Evolutionary conservation across 345 rosid species (phyloP), one percentile per base, ranked within the genome.

Genomic region (Sonneratia alba): DNA sequence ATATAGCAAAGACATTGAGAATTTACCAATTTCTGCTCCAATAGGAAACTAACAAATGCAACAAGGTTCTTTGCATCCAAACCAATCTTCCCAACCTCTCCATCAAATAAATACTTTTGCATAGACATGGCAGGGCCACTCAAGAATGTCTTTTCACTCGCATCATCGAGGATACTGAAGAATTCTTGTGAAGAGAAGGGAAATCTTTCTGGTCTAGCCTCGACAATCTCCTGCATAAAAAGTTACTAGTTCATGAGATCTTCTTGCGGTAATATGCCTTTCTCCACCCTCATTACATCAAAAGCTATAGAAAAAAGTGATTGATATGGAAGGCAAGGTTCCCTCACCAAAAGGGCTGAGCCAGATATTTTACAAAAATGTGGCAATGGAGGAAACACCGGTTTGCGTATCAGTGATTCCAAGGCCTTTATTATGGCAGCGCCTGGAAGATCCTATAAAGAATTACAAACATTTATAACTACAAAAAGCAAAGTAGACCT

Each of bases 121-220:
- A 96, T 84, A 77, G 85, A 81, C 27, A 77, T 78, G 66, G 93
- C 88, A 61, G 89, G 76, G 67, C 89, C 91, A 79, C 79, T 76
- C 43, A 95, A 82, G 77, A 95, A 95, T 69, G 93, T 92, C 64
- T 82, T 90, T 81, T 95, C 99, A 85, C 99, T 95, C 75, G 99
- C 97, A 77, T 92, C 92, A 72, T 95, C 99, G 68, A 95, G 97
- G 78, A 90, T 83, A 73, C 84, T 77, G 76, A 95, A 92, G 48
- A 95, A 82, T 73, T 89, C 90, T 67, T 81, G 78, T 7, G 99
- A 95, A 63, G 96, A 79, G 73, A 89, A 75, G 24, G 96, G 98
- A 84, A 86, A 87, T 80, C 86, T 85, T 18, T 84, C 74, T 72
- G 91, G 80, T 77, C 86, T 89, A 71, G 81, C 79, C 73, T 91